These are phyloP conservation scores for Nothophaeocryptopus gaeumannii DNA, from an alignment of 2,329 filamentous ascomycete species.

Conservation along the genomic window DNA sequence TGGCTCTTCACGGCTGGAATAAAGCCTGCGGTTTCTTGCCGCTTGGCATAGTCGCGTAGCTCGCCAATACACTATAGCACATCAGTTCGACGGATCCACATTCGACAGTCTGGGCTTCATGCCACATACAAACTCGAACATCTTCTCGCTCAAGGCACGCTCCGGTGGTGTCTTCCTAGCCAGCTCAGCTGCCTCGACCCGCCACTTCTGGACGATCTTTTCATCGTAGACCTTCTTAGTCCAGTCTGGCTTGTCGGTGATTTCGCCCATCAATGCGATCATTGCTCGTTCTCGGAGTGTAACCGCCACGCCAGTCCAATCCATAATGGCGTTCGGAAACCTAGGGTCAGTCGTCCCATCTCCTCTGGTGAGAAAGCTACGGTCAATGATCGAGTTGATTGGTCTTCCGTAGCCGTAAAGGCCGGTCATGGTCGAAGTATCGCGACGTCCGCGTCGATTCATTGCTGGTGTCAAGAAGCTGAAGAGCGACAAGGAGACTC, in stretches of 20 bases:
- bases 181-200: constrained; percentile 19
- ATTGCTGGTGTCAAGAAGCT: no score
- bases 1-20: constrained; percentile 47
- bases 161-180: constrained; percentile 11
- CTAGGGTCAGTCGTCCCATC: background rate
- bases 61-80: constrained; percentile 16
- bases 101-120: constrained; percentile 4
- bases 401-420: no score
- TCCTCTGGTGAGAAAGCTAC: no score
- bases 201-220: constrained; percentile 29
- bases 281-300: constrained; percentile 29
- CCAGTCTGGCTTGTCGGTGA: constrained; percentile 36
- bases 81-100: background rate
- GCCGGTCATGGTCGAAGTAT: no score
- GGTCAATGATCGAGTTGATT: no score
- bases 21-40: constrained; percentile 42
- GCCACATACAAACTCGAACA: constrained; percentile 25
- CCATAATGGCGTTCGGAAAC: constrained; percentile 25
- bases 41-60: constrained; percentile 50
- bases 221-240: constrained; percentile 30
- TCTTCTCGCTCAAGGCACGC: constrained; percentile 17
- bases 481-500: no score
- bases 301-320: constrained; percentile 18
- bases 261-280: constrained; percentile 30
- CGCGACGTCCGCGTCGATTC: no score